phyloP scores from a whole-genome alignment of 306 rosid genomes.

The Heteromeles arbutifolia region DNA sequence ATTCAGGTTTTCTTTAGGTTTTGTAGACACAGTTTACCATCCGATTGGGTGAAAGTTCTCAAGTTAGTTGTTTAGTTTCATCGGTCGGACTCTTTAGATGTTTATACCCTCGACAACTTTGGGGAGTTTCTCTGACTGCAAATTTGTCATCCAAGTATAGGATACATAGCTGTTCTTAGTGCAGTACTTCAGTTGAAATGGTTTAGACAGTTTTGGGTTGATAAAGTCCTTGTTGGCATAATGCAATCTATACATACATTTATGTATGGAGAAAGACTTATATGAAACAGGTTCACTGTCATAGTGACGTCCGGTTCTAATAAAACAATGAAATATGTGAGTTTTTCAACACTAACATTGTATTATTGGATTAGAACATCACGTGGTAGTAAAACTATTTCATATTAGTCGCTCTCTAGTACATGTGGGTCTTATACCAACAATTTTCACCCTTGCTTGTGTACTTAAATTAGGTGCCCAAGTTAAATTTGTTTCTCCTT shows the following conservation, averaged over 20 bases:
- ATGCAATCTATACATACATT: neutral
- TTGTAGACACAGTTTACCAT: neutral
- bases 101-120: neutral
- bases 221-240: neutral
- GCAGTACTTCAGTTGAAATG: neutral
- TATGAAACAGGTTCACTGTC: no score
- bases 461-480: no score
- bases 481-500: no score
- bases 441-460: no score
- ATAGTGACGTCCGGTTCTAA: no score
- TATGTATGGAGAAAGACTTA: no score
- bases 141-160: neutral
- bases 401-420: no score
- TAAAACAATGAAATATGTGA: no score
- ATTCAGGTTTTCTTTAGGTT: neutral
- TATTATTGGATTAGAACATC: no score
- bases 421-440: no score
- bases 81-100: neutral
- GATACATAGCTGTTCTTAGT: neutral
- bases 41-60: neutral
- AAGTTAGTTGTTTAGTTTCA: neutral
- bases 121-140: neutral
- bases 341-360: no score
- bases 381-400: no score
- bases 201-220: constrained; percentile 10